These are phyloP conservation scores for Earliella scabrosa DNA, from an alignment of 1,284 basidiomycete genomes.

Conservation along the genomic window DNA sequence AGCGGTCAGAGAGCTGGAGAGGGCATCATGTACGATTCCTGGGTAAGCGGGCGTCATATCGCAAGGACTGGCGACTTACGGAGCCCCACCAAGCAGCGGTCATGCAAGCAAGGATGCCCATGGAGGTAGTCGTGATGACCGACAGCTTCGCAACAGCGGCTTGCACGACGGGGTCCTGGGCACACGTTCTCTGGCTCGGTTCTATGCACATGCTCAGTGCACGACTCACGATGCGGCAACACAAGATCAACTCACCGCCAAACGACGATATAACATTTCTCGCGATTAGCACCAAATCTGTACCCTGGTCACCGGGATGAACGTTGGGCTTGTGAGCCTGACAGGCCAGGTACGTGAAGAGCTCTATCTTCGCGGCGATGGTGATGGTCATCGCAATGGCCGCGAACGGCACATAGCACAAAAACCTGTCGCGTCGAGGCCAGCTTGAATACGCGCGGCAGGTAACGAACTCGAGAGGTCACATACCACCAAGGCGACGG, in stretches of 20 bases:
- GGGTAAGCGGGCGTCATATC: conserved; percentile 3
- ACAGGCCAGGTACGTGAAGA: conserved; percentile 37
- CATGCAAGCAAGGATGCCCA: conserved; percentile 73
- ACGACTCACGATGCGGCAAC: too few relatives aligned
- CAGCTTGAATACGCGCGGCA: neutral
- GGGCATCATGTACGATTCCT: neutral
- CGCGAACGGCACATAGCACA: conserved; percentile 55
- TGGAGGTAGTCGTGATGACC: conserved; percentile 63
- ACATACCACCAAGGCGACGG: conserved; percentile 73
- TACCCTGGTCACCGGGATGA: conserved; percentile 19
- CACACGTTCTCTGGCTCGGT: conserved; percentile 48
- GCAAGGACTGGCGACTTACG: conserved; percentile 45
- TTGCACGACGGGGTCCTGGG: conserved; percentile 73
- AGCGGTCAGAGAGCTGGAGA: conserved; percentile 73
- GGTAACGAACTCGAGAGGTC: neutral
- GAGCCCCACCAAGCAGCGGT: conserved; percentile 89
- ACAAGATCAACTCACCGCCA: conserved; percentile 2
- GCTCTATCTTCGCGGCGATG: conserved; percentile 66
- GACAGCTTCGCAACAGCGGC: conserved; percentile 64
- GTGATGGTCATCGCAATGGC: conserved; percentile 58
- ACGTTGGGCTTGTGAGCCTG: conserved; percentile 30
- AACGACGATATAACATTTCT: neutral
- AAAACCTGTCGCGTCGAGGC: conserved; percentile 49
- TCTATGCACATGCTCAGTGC: conserved; percentile 3
- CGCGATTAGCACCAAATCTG: conserved; percentile 1